Evolutionary conservation across 2,329 filamentous ascomycete genomes (phyloP), one percentile per base, ranked within the genome.

Genomic region (Penicillium italicum): DNA sequence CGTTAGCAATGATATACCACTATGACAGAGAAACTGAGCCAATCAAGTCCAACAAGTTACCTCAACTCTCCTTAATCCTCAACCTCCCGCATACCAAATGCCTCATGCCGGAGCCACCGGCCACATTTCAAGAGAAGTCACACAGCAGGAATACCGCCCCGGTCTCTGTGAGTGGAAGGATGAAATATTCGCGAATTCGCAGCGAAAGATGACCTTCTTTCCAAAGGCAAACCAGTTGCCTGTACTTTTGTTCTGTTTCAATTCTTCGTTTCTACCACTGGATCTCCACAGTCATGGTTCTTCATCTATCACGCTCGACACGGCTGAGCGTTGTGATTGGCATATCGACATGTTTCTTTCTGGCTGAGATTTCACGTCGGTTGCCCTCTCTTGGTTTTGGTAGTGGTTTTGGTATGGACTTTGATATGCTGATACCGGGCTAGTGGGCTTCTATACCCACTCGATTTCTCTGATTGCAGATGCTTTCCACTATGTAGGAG

Each of bases 381-480:
- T 38, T 38, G 26, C 11, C 41, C 36, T 18, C 33, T 33, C 28
- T 36, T 41, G 8, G 6, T 16, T 42, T 20, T 31, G 18, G 18
- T 31, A 31, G 7, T 33, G 12, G 14, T 24, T 33, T 33, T 24
- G 14, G 5, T 33, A 45, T n/a, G 12, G 8, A 7, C 11, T 8
- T n/a, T 6, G 8, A 14, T 6, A 18, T 55, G 22, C 58, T 64
- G 33, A 58, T 37, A 36, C 33, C 30, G 24, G 24, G 24, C 9
- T 58, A 83, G 83, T 87, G 56, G 86, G 86, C 2, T 87, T 89
- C 64, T 85, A 84, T 57, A 91, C 89, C 1, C 79, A 79, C 50
- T 91, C 88, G 0, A 77, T 92, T 11, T 87, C 87, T 0, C 77
- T 92, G 2, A 77, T 91, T 26, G 88, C 89, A 28, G 89, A 92